Evolutionary conservation across 2,329 filamentous ascomycete species (phyloP).

Genomic region (Calonectria hongkongensis): DNA sequence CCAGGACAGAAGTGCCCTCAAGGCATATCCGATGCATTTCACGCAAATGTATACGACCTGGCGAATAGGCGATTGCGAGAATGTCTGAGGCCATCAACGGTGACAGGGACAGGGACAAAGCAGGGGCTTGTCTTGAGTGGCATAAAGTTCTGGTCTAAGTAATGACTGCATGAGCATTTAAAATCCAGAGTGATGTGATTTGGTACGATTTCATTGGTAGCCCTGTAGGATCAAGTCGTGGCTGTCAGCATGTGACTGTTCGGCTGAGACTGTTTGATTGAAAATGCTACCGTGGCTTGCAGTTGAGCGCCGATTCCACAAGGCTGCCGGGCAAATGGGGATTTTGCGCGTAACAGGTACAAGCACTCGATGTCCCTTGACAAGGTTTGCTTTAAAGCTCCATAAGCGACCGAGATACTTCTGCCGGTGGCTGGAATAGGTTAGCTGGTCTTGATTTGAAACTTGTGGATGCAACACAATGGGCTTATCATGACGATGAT

Average conservation of each 20-base stretch:
- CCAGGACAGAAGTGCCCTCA: not conserved
- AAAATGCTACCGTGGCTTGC: not conserved
- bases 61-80: not conserved
- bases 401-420: no score
- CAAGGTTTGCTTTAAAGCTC: not conserved
- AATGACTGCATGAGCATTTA: not conserved
- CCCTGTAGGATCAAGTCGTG: not conserved
- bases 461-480: not conserved
- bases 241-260: not conserved
- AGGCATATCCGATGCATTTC: not conserved
- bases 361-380: not conserved
- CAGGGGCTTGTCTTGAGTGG: not conserved
- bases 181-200: not conserved
- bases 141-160: not conserved
- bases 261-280: not conserved
- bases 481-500: not conserved
- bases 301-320: not conserved
- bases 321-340: not conserved
- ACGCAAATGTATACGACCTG: not conserved
- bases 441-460: not conserved
- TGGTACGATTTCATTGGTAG: not conserved
- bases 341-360: not conserved
- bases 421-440: not conserved
- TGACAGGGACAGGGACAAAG: not conserved
- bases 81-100: not conserved